Base-by-base conservation (phyloP, 768 basidiomycete species). In the Hypholoma sublateritium region DNA sequence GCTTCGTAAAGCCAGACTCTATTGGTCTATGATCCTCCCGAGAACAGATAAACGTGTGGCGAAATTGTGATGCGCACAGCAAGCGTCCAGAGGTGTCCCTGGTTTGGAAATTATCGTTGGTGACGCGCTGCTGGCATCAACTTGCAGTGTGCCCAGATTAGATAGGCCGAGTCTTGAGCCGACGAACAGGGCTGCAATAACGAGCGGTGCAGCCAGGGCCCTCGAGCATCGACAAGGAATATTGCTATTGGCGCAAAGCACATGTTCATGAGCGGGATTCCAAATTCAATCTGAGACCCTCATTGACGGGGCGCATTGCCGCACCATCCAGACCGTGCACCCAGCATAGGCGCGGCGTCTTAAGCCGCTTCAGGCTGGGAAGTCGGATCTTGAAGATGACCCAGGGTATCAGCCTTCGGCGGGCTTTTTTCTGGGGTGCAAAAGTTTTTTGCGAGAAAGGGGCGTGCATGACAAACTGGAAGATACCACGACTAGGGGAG, bases 21-120 rank as follows among this genome's bases (percentile, higher is more conserved):
- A 56, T 56, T 56, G 55, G 55, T 37, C 34, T 11, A 56, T 56
- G 55, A 48, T 43, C 55, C 55, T 56, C 55, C 55, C 55, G 55
- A 56, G 32, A 8, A 35, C 14, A 52, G 37, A 52, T 4, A 43
- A 28, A 51, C 35, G 53, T 46, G 24, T 35, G 19, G 25, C 24
- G 16, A 47, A 28, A 25, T 32, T 42, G 3, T 42, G 24, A 43
- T 52, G 51, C 41, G 41, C 22, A 11, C 43, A 22, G 11, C 43
- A 19, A 44, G 22, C n/a, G 22, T 52, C 21, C 9, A 12, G 5
- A 52, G 13, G 13, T n/a, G n/a, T 14, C 41, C 41, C n/a, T 19
- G 28, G 39, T 52, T 25, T 24, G 39, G 24, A 39, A 22, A 25
- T 39, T 28, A 52, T 52, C 50, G 50, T 52, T 37, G 39, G 50